Conservation (phyloP, 1,139 yeast species). For the Debaryomyces singareniensis region DNA sequence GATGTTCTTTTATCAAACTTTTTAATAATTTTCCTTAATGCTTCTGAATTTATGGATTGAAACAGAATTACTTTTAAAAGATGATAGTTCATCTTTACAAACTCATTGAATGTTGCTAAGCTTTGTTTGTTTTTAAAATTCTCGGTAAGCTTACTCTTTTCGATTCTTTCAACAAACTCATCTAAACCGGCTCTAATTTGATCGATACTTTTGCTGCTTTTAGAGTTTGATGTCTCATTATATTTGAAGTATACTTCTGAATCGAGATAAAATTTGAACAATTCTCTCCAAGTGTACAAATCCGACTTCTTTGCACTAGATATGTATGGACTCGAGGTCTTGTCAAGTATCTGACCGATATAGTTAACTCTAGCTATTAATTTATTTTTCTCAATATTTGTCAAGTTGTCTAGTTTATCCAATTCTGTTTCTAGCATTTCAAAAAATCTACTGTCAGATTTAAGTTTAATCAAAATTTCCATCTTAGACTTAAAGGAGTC, state of each 20-base stretch:
- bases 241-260: slow-evolving; percentile 60
- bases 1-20: slow-evolving; percentile 72
- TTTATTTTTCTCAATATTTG: slow-evolving; percentile 37
- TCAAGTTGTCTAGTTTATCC: slow-evolving; percentile 41
- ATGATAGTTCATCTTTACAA: slow-evolving; percentile 48
- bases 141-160: slow-evolving; percentile 31
- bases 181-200: slow-evolving; percentile 35
- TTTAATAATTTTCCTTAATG: slow-evolving; percentile 61
- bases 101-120: slow-evolving; percentile 40
- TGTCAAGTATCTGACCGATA: slow-evolving; percentile 33
- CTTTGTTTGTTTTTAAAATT: slow-evolving; percentile 47
- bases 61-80: slow-evolving; percentile 54
- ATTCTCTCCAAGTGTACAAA: slow-evolving; percentile 65
- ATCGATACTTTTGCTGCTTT: slow-evolving; percentile 33
- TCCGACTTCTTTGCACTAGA: slow-evolving; percentile 39
- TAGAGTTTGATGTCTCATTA: slow-evolving; percentile 34
- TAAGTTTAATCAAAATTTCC: slow-evolving; percentile 33
- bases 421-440: slow-evolving; percentile 53
- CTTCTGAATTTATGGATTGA: slow-evolving; percentile 57
- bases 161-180: slow-evolving; percentile 39
- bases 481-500: slow-evolving; percentile 9
- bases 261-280: slow-evolving; percentile 60
- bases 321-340: slow-evolving; percentile 31
- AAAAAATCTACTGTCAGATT: slow-evolving; percentile 49
- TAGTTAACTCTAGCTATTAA: slow-evolving; percentile 37